A percentile compares a stretch with the other conserved stretches of the same genome.
phyloP scores from a whole-genome alignment of 2,329 filamentous ascomycete species.

The Talaromyces sp. region DNA sequence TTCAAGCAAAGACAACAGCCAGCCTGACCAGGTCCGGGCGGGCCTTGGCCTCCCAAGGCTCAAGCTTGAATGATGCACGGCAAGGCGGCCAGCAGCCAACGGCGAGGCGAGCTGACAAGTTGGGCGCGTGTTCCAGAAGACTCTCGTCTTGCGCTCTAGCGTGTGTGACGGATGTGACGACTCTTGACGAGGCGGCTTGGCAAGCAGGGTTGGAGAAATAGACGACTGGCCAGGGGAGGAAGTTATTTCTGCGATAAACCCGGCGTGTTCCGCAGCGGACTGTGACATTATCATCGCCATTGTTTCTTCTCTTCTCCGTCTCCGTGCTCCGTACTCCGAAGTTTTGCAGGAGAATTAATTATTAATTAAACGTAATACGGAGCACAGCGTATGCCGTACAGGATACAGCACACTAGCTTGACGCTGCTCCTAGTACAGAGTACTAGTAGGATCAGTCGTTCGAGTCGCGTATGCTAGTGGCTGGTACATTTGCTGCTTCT shows the following conservation, averaged over 20 bases:
- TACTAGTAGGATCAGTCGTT: neutral
- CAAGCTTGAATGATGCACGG: too few species aligned
- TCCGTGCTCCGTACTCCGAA: neutral
- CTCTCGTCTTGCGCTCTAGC: neutral
- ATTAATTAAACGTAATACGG: neutral
- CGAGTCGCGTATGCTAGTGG: neutral
- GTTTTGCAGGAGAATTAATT: neutral
- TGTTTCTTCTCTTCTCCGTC: neutral
- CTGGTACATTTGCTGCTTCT: neutral
- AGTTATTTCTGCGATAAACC: neutral
- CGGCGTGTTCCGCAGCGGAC: neutral
- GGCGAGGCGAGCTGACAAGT: neutral
- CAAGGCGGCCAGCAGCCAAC: neutral
- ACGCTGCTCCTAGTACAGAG: too few species aligned
- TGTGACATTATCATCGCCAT: too few species aligned
- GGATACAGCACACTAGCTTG: too few species aligned
- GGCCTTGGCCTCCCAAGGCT: too few species aligned
- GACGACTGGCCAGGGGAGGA: too few species aligned
- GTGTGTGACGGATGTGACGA: neutral
- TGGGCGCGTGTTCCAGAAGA: neutral
- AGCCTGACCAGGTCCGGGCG: too few species aligned
- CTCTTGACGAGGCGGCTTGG: neutral
- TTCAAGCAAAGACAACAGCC: too few species aligned
- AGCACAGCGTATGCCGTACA: neutral
- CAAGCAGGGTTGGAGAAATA: neutral